Conservation (phyloP, 192 early-diverging fungal genomes). For the Lunasporangiospora selenospora region DNA sequence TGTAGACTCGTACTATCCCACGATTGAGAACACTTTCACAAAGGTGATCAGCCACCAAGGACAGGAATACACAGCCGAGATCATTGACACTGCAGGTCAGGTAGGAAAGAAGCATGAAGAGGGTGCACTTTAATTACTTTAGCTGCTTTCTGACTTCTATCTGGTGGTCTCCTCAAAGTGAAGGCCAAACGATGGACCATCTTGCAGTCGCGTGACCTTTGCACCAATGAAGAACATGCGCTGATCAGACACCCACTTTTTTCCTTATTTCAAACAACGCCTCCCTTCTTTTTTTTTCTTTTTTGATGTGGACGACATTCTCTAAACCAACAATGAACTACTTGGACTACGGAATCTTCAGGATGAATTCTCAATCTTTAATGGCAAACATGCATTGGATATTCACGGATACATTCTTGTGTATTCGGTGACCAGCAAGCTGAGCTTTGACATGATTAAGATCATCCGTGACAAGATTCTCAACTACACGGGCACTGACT, state of each 20-base stretch:
- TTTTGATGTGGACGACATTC: neutral
- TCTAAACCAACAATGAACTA: neutral
- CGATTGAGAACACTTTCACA: conserved; percentile 91
- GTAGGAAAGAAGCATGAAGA: conserved; percentile 56
- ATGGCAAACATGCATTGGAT: conserved; percentile 86
- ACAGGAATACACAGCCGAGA: conserved; percentile 87
- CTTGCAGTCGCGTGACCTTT: too few species aligned
- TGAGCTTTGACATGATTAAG: conserved; percentile 89
- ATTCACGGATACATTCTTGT: conserved; percentile 96
- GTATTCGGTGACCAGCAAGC: conserved; percentile 87
- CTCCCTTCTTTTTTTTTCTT: too few species aligned
- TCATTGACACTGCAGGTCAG: conserved; percentile 97
- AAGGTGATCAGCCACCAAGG: conserved; percentile 84
- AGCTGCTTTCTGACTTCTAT: neutral
- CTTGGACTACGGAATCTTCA: too few species aligned
- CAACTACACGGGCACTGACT: conserved; percentile 88
- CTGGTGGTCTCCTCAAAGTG: too few species aligned
- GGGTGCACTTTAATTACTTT: too few species aligned
- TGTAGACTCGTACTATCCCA: conserved; percentile 93
- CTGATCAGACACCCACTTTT: neutral
- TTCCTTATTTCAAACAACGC: too few species aligned
- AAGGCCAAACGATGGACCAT: too few species aligned
- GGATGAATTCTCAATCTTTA: conserved; percentile 96
- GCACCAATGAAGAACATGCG: too few species aligned
- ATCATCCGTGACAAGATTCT: conserved; percentile 95